A percentile compares a stretch with the other conserved stretches of the same genome.
Conservation (phyloP, 2,329 filamentous ascomycete species). For the Talaromyces pinophilus region DNA sequence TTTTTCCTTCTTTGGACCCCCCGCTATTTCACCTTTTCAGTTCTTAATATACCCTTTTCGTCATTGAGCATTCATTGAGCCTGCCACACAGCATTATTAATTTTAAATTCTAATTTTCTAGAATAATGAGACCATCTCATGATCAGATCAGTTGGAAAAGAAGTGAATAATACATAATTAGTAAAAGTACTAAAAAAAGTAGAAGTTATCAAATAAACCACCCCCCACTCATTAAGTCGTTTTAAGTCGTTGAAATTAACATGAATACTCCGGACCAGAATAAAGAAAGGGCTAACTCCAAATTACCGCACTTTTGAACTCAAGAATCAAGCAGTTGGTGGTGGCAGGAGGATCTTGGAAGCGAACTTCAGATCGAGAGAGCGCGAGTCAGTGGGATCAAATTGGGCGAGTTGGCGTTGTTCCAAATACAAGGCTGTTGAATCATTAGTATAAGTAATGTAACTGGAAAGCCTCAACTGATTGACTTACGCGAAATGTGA, state of each 20-base stretch:
- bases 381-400: slow-evolving; percentile 44
- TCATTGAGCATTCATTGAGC: neutral
- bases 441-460: slow-evolving; percentile 14
- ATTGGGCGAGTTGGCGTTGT: slow-evolving; percentile 40
- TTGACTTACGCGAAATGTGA: slow-evolving; percentile 42
- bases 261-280: neutral
- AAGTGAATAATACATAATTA: slow-evolving; percentile 6
- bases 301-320: neutral
- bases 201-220: neutral
- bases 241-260: neutral
- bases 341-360: slow-evolving; percentile 34
- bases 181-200: neutral
- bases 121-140: neutral
- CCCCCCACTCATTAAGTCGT: slow-evolving; percentile 1
- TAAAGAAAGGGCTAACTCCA: neutral
- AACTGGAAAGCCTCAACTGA: neutral
- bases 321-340: slow-evolving; percentile 8
- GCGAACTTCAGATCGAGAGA: slow-evolving; percentile 46
- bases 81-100: neutral
- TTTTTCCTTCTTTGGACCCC: neutral
- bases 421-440: slow-evolving; percentile 40
- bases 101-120: neutral
- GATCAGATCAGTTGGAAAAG: neutral
- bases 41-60: slow-evolving; percentile 13
- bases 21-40: neutral